Percentiles rank a stretch among this genome's conserved stretches.
Conservation (phyloP, 345 rosid species). For the Lagerstroemia speciosa region DNA sequence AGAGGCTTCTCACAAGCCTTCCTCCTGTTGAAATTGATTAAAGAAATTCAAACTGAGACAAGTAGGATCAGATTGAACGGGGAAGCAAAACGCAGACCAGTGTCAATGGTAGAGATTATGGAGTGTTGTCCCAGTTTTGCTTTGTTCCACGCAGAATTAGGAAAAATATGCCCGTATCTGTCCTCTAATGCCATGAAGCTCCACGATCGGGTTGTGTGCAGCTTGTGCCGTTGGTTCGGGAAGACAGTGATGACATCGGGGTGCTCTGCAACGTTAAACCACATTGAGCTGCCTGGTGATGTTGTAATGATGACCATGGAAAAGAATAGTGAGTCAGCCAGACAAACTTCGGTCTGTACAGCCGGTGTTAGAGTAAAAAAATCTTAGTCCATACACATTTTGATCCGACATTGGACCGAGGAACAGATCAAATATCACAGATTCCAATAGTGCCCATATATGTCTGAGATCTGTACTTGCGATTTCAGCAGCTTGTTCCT, state of each 20-base stretch:
- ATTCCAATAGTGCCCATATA: too few species aligned
- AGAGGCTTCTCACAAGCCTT: too few species aligned
- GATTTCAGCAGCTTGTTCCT: slow-evolving; percentile 35
- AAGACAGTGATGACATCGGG: slow-evolving; percentile 43
- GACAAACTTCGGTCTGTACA: too few species aligned
- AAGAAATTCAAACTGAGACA: too few species aligned
- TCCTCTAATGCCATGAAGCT: slow-evolving; percentile 40
- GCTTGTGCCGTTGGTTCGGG: slow-evolving; percentile 24
- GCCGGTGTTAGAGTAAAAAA: neutral
- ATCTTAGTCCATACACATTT: neutral
- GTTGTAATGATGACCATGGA: neutral
- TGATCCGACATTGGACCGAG: too few species aligned
- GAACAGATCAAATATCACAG: too few species aligned
- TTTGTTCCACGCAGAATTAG: slow-evolving; percentile 28
- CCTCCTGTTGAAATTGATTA: too few species aligned
- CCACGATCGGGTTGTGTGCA: slow-evolving; percentile 58
- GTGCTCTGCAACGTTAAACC: slow-evolving; percentile 23
- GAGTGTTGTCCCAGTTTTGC: slow-evolving; percentile 40
- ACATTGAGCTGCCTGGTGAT: too few species aligned
- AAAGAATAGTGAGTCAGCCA: neutral
- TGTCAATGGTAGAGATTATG: slow-evolving; percentile 48
- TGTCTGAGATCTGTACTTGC: slow-evolving; percentile 19
- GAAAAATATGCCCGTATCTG: slow-evolving; percentile 22
- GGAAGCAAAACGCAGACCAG: too few species aligned
- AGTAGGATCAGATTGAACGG: too few species aligned